Conservation (phyloP, 306 rosid genomes). For the Rosa persica region DNA sequence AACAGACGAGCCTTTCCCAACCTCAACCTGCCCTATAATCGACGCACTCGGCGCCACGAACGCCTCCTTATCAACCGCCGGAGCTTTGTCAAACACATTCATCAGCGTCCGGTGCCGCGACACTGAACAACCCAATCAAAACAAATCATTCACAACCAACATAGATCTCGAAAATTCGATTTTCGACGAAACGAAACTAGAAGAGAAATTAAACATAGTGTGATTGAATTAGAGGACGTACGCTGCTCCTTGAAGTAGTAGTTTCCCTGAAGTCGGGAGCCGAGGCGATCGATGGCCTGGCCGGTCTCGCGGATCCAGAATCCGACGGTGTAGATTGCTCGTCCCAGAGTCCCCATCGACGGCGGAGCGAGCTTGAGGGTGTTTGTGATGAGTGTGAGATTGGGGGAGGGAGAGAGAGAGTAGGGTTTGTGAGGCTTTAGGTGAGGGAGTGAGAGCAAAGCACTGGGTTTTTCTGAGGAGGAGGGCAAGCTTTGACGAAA, state of each 20-base stretch:
- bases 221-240: slow-evolving; percentile 15
- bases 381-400: background rate
- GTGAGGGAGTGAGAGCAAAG: background rate
- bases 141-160: background rate
- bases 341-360: slow-evolving; percentile 80
- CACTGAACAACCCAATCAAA: slow-evolving; percentile 34
- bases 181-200: background rate
- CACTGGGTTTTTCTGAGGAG: background rate
- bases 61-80: slow-evolving; percentile 72
- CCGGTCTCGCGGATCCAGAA: slow-evolving; percentile 99
- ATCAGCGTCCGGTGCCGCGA: slow-evolving; percentile 92
- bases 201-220: background rate
- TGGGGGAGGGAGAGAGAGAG: background rate
- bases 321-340: slow-evolving; percentile 84
- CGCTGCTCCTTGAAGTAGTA: slow-evolving; percentile 87
- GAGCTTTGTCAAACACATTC: slow-evolving; percentile 79
- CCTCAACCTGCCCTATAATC: slow-evolving; percentile 68
- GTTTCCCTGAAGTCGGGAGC: slow-evolving; percentile 84
- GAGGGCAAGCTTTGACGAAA: background rate
- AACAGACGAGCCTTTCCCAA: slow-evolving; percentile 75
- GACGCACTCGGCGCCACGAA: slow-evolving; percentile 95
- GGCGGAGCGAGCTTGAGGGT: background rate
- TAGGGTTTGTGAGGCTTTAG: background rate
- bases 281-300: slow-evolving; percentile 93
- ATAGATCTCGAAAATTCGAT: background rate